Evolutionary conservation across 2,329 filamentous ascomycete genomes (phyloP), one percentile per base, ranked within the genome.

Genomic region (Leptosphaerulina australis): DNA sequence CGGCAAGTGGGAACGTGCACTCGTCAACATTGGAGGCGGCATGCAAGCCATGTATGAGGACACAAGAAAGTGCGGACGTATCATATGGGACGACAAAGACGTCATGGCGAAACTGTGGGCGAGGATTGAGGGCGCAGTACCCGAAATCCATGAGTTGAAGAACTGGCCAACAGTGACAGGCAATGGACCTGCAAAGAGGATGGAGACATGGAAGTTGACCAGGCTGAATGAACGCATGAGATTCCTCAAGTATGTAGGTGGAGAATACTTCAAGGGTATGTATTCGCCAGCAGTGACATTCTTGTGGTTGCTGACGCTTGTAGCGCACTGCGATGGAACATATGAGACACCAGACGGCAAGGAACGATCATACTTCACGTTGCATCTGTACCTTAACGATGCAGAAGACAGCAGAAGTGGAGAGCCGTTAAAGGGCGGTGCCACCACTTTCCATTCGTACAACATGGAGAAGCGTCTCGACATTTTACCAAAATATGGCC

Each of bases 161-260:
- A 26, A 63, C 8, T 62, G 60, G 63, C 39, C 59, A 10, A 35
- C 57, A 22, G 71, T 82, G 15, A 81, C 79, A 4, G 79, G 80
- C 0, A 67, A 71, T 7, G 74, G 76, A 3, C 75, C 77, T 1
- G 62, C 58, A 5, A 77, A 69, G 48, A 68, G 77, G 3, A 68
- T 72, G 0, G 77, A 79, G 47, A 72, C 73, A 9, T 79, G 77
- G 61, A 66, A 62, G 35, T 57, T 74, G 49, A 74, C 64, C 8
- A 68, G 85, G 8, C 68, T 90, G 31, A 94, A 94, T 68, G 83
- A 91, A 66, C 76, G 88, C 26, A 81, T 92, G 80, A 77, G 90
- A 21, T 92, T 92, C 62, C 74, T 95, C 40, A 86, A 83, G 63
- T 94, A 94, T 67, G 79, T 79, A 0, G 73, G 78, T 0, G 88